These are phyloP conservation scores for Parasarocladium wereldwijsianum DNA, from an alignment of 2,329 filamentous ascomycete genomes.

Conservation along the genomic window DNA sequence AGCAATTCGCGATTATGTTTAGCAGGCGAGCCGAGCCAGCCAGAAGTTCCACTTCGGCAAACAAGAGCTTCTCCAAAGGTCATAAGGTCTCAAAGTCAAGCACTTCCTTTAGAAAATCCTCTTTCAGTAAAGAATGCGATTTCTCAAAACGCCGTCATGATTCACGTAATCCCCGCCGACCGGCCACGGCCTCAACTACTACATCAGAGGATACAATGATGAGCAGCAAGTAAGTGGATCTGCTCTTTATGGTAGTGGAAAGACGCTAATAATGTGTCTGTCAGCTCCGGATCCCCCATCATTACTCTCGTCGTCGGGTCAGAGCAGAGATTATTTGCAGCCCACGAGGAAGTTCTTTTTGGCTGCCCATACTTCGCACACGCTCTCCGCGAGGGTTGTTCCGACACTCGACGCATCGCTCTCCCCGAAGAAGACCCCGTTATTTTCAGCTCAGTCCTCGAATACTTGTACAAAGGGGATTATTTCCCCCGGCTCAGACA, in stretches of 20 bases:
- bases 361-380: slow-evolving; percentile 60
- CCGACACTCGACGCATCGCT: slow-evolving; percentile 51
- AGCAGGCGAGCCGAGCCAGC: slow-evolving; percentile 28
- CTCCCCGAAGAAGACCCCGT: slow-evolving; percentile 79
- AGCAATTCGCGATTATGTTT: slow-evolving; percentile 25
- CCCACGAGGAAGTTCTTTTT: slow-evolving; percentile 73
- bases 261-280: too few species aligned
- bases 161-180: slow-evolving; percentile 28
- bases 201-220: slow-evolving; percentile 23
- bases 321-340: slow-evolving; percentile 77
- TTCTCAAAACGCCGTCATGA: slow-evolving; percentile 41
- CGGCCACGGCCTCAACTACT: slow-evolving; percentile 29
- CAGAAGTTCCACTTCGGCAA: slow-evolving; percentile 38
- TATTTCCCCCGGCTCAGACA: slow-evolving; percentile 75
- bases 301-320: slow-evolving; percentile 70
- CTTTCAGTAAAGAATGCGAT: slow-evolving; percentile 38
- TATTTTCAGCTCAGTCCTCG: slow-evolving; percentile 78
- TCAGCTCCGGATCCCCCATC: slow-evolving; percentile 43
- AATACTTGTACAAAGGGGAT: slow-evolving; percentile 89
- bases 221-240: slow-evolving; percentile 31
- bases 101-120: slow-evolving; percentile 40
- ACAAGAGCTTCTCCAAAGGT: slow-evolving; percentile 37
- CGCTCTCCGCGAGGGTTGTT: slow-evolving; percentile 19
- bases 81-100: slow-evolving; percentile 34
- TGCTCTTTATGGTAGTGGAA: too few species aligned